Evolutionary conservation across 192 early-diverging fungal species (phyloP).

Genomic region (Chytriomyces sp.): DNA sequence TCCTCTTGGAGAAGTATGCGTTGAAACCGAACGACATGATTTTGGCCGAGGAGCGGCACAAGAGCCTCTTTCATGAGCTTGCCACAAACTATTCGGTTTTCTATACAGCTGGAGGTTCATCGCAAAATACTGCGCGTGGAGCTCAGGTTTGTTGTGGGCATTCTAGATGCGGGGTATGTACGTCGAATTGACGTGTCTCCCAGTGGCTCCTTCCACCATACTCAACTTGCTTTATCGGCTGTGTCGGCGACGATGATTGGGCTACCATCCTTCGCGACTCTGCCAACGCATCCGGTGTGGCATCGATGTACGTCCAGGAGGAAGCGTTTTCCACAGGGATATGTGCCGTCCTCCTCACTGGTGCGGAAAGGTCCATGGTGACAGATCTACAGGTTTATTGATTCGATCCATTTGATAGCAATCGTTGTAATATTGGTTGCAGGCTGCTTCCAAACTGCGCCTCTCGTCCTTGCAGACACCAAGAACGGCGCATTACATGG

Average conservation of each 20-base stretch:
- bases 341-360: slow-evolving; percentile 85
- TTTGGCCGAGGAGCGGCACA: slow-evolving; percentile 75
- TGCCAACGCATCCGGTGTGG: slow-evolving; percentile 71
- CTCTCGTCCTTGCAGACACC: slow-evolving; percentile 36
- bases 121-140: slow-evolving; percentile 78
- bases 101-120: slow-evolving; percentile 86
- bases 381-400: slow-evolving; percentile 86
- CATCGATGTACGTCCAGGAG: slow-evolving; percentile 75
- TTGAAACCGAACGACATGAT: slow-evolving; percentile 86
- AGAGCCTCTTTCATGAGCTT: slow-evolving; percentile 74
- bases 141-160: neutral
- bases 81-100: slow-evolving; percentile 50
- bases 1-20: slow-evolving; percentile 67
- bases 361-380: slow-evolving; percentile 70
- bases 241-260: slow-evolving; percentile 73
- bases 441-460: neutral
- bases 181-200: slow-evolving; percentile 8
- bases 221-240: slow-evolving; percentile 81
- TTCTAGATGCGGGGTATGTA: too few relatives aligned
- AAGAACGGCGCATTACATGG: slow-evolving; percentile 75
- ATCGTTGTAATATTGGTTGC: neutral
- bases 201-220: slow-evolving; percentile 75
- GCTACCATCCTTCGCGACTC: slow-evolving; percentile 65
- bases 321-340: slow-evolving; percentile 70
- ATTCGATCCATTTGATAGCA: too few relatives aligned